phyloP scores from a whole-genome alignment of 768 basidiomycete genomes.

The Rhodotorula kratochvilovae region DNA sequence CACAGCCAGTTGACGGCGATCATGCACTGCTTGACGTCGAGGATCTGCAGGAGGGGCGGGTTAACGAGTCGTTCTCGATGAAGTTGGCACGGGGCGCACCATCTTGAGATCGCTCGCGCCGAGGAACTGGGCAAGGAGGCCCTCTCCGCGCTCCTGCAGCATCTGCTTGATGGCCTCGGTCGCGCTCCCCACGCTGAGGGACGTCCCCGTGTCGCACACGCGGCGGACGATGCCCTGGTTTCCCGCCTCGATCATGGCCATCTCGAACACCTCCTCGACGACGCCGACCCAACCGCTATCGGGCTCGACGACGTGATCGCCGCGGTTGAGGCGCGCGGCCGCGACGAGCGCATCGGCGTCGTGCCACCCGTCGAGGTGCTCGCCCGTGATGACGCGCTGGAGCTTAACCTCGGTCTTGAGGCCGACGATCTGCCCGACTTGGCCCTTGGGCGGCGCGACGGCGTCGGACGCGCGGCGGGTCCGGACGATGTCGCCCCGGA shows the following conservation, averaged over 20 bases:
- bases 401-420: slow-evolving; percentile 18
- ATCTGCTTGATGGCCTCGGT: slow-evolving; percentile 23
- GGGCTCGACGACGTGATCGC: slow-evolving; percentile 30
- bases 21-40: slow-evolving; percentile 36
- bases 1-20: slow-evolving; percentile 39
- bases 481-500: slow-evolving; percentile 32
- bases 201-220: slow-evolving; percentile 27
- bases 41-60: slow-evolving; percentile 5
- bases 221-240: slow-evolving; percentile 12
- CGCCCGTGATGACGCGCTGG: slow-evolving; percentile 19
- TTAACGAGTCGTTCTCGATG: not conserved
- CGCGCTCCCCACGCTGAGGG: slow-evolving; percentile 24
- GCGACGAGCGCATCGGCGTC: slow-evolving; percentile 15
- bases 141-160: slow-evolving; percentile 19
- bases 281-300: slow-evolving; percentile 34
- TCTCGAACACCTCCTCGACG: slow-evolving; percentile 40
- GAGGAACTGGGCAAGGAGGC: slow-evolving; percentile 15
- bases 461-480: not conserved
- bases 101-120: slow-evolving; percentile 14
- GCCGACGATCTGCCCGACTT: slow-evolving; percentile 17
- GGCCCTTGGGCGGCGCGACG: not conserved
- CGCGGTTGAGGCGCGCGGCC: slow-evolving; percentile 14
- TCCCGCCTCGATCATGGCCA: slow-evolving; percentile 36
- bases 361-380: slow-evolving; percentile 14
- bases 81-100: not conserved